phyloP scores from a whole-genome alignment of 148 eudicot genomes.

The Amaranthus cruentus region DNA sequence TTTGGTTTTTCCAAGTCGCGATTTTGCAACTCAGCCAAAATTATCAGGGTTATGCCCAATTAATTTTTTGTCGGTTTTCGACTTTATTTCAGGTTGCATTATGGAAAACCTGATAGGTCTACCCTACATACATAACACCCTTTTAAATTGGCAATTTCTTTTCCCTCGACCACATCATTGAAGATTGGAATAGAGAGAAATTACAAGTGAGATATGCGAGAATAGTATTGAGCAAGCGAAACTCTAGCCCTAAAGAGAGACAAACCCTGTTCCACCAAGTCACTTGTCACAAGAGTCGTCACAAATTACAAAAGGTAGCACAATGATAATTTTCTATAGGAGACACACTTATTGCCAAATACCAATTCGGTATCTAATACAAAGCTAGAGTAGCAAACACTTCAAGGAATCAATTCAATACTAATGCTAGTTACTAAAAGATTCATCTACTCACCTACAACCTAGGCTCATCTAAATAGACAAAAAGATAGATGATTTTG shows the following conservation, averaged over 20 bases:
- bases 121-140: no score
- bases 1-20: no score
- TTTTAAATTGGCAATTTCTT: no score
- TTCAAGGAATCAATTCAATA: background rate
- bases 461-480: no score
- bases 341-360: background rate
- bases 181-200: background rate
- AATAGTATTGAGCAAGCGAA: background rate
- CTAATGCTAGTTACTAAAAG: background rate
- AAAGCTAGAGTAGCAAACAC: background rate
- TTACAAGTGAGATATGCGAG: background rate
- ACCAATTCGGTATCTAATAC: background rate
- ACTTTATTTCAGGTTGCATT: no score
- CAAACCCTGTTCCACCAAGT: background rate
- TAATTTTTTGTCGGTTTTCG: no score
- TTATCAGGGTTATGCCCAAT: no score
- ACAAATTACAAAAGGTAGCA: background rate
- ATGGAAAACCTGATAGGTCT: no score
- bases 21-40: no score
- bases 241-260: background rate
- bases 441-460: background rate
- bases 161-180: background rate
- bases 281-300: background rate
- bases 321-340: background rate
- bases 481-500: no score